Base-by-base conservation (phyloP, 148 eudicot genomes). In the Chenopodium suecicum region DNA sequence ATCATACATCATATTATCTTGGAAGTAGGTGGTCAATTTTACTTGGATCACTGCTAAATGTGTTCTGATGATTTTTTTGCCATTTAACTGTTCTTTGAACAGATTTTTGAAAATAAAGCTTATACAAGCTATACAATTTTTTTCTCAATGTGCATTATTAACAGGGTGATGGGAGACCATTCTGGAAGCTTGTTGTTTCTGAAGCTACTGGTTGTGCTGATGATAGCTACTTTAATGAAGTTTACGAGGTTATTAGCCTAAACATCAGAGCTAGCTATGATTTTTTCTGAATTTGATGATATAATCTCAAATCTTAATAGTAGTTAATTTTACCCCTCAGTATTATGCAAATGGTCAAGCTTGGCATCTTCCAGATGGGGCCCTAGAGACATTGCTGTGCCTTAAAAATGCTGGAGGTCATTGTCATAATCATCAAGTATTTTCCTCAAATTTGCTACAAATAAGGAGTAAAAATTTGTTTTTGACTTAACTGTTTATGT, bases 151-250 rank as follows among this genome's bases (percentile, higher is more conserved):
- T 75, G 34, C 47, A 77, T 63, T 77, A 41, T 58, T 77, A 68
- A 73, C 86, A 97, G 99, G 98, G 97, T 73, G 98, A 97, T 86
- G 99, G 98, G 46, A 94, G 85, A 86, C 97, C 97, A 6, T 97
- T 97, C 81, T 97, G 99, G 99, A 97, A 87, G 85, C 90, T 90
- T 67, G 94, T 94, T 63, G 99, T 97, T 83, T 87, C 95, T 76
- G 95, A 94, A 89, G 99, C 99, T 82, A 97, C 99, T 63, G 93
- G 98, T 31, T 92, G 97, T 87, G 85, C 82, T 19, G 81, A 88
- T 84, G 92, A 86, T 54, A 77, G 88, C 77, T 97, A 97, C 78
- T 97, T 97, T 84, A 94, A 97, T 80, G 99, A 97, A 90, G 95
- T 97, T 32, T 97, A 97, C 66, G 89, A 89, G 97, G 99, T 94